These are phyloP conservation scores for Trichophyton simii DNA, from an alignment of 2,329 filamentous ascomycete species.

Conservation along the genomic window DNA sequence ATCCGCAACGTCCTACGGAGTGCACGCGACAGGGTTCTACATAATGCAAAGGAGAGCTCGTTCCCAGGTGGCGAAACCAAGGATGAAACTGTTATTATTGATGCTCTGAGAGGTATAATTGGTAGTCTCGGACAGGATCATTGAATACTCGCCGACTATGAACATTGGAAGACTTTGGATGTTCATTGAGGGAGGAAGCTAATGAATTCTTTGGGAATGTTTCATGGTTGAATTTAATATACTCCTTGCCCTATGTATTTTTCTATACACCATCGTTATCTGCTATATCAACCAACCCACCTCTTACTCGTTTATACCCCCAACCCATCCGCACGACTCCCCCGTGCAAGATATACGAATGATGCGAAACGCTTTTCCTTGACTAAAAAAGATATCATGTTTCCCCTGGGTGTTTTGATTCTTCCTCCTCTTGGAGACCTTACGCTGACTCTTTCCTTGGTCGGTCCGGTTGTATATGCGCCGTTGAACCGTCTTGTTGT, in stretches of 20 bases:
- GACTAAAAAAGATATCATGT: not conserved
- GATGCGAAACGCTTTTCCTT: not conserved
- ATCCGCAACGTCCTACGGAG: constrained; percentile 34
- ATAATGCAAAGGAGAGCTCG: constrained; percentile 29
- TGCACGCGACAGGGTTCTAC: constrained; percentile 30
- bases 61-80: constrained; percentile 34
- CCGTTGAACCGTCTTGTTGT: no score
- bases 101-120: constrained; percentile 29
- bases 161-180: not conserved
- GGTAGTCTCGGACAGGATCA: constrained; percentile 19
- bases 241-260: no score
- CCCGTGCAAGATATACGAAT: not conserved
- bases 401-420: not conserved
- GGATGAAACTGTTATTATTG: constrained; percentile 32
- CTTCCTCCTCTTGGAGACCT: not conserved
- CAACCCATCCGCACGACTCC: not conserved
- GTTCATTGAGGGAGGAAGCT: not conserved
- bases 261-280: no score
- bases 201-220: not conserved
- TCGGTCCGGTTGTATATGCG: not conserved
- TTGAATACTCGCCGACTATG: not conserved
- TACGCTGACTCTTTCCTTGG: not conserved
- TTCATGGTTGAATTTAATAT: not conserved
- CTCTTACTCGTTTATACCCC: not conserved
- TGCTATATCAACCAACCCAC: not conserved